phyloP scores from a whole-genome alignment of 768 basidiomycete genomes.

The Butyriboletus loyo region DNA sequence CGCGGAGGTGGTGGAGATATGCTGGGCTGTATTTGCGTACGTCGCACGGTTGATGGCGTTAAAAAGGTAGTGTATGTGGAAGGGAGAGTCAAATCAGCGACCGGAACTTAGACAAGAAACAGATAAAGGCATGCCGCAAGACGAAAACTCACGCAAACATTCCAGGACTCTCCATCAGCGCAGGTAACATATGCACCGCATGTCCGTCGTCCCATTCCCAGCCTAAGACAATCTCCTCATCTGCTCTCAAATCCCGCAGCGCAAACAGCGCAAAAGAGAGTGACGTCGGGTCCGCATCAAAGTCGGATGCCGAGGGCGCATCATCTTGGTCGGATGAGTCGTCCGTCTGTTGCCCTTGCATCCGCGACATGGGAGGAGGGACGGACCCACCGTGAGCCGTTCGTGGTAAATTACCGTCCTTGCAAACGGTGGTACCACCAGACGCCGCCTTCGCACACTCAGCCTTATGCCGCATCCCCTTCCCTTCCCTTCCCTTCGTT shows the following conservation, averaged over 20 bases:
- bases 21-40: constrained; percentile 36
- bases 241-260: constrained; percentile 62
- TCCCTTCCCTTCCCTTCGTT: constrained; percentile 16
- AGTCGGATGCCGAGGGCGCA: constrained; percentile 8
- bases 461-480: constrained; percentile 14
- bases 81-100: constrained; percentile 9
- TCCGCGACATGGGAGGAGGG: constrained; percentile 7
- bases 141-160: constrained; percentile 52
- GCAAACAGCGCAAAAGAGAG: constrained; percentile 83
- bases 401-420: not conserved
- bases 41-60: not conserved
- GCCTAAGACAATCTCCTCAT: constrained; percentile 84
- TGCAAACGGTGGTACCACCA: not conserved
- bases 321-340: constrained; percentile 21
- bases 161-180: constrained; percentile 55
- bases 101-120: not conserved
- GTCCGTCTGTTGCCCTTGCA: constrained; percentile 10
- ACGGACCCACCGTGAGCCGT: constrained; percentile 8
- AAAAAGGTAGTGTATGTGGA: not conserved
- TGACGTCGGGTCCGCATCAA: constrained; percentile 32
- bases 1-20: constrained; percentile 51
- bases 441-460: constrained; percentile 12
- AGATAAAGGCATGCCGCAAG: not conserved
- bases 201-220: constrained; percentile 99
- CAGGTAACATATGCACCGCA: constrained; percentile 75